Conservation (phyloP, 148 eudicot genomes). For the Drosera capensis region DNA sequence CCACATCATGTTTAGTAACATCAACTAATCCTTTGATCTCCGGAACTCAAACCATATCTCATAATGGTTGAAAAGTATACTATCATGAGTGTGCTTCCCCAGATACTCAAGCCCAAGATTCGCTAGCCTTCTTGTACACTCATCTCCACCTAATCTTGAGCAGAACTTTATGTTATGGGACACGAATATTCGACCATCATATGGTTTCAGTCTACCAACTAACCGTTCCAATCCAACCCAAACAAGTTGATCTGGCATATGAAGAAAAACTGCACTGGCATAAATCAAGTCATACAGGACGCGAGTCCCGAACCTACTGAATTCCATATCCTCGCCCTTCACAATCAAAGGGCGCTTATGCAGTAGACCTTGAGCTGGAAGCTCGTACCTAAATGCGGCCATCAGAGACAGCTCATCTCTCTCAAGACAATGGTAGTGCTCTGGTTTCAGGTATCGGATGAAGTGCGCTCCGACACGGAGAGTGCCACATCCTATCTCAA, state of each 20-base stretch:
- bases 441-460: slow-evolving; percentile 64
- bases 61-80: slow-evolving; percentile 86
- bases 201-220: slow-evolving; percentile 46
- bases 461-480: slow-evolving; percentile 94
- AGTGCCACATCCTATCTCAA: slow-evolving; percentile 96
- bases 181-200: slow-evolving; percentile 72
- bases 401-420: slow-evolving; percentile 87
- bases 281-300: slow-evolving; percentile 63
- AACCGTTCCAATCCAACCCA: slow-evolving; percentile 84
- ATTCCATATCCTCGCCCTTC: slow-evolving; percentile 87
- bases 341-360: slow-evolving; percentile 77
- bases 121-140: slow-evolving; percentile 59
- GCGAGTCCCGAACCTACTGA: slow-evolving; percentile 55
- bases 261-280: slow-evolving; percentile 94
- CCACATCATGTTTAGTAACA: too few species aligned
- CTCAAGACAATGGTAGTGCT: slow-evolving; percentile 75
- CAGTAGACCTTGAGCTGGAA: slow-evolving; percentile 83
- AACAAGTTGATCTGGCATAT: slow-evolving; percentile 91
- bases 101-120: slow-evolving; percentile 64
- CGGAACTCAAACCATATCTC: slow-evolving; percentile 94
- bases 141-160: slow-evolving; percentile 88
- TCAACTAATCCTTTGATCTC: slow-evolving; percentile 28
- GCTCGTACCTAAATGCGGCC: slow-evolving; percentile 89
- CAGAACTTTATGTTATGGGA: slow-evolving; percentile 92
- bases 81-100: slow-evolving; percentile 78